phyloP scores from a whole-genome alignment of 192 early-diverging fungal genomes.

The Backusella parvicylindrica region DNA sequence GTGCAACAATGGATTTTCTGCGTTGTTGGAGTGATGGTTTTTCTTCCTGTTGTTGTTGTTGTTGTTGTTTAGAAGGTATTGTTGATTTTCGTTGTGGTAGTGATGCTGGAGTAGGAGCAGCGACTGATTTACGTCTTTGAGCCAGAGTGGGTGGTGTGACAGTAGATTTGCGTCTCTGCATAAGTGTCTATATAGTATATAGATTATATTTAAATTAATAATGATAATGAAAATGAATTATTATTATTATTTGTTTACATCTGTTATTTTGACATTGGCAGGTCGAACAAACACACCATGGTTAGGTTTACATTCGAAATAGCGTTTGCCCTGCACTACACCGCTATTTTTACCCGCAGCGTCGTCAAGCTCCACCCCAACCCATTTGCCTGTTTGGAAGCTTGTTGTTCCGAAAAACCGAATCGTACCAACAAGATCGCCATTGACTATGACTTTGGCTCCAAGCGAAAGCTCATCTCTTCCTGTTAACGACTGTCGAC shows the following conservation, averaged over 20 bases:
- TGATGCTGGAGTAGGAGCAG: not conserved
- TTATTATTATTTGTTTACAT: not conserved
- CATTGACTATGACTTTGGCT: not conserved
- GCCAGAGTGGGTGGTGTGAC: conserved; percentile 12
- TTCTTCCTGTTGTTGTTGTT: not conserved
- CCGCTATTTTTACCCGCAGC: conserved; percentile 74
- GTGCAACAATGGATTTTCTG: not conserved
- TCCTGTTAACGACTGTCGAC: not conserved
- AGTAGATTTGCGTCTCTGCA: conserved; percentile 11
- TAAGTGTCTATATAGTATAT: conserved; percentile 14
- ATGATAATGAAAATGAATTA: not conserved
- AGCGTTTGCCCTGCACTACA: conserved; percentile 66
- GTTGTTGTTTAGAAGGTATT: not conserved
- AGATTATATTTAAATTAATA: not conserved
- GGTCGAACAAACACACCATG: conserved; percentile 78
- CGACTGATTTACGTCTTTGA: not conserved
- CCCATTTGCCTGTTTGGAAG: conserved; percentile 83
- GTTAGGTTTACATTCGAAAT: conserved; percentile 68
- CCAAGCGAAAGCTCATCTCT: not conserved
- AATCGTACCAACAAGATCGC: conserved; percentile 52
- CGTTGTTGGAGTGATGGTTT: not conserved
- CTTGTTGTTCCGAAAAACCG: conserved; percentile 77
- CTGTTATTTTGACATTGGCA: conserved; percentile 45
- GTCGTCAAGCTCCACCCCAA: conserved; percentile 83
- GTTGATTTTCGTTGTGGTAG: not conserved